Base-by-base conservation (phyloP, 2,329 filamentous ascomycete species). In the Phyllosticta paracitricarpa region DNA sequence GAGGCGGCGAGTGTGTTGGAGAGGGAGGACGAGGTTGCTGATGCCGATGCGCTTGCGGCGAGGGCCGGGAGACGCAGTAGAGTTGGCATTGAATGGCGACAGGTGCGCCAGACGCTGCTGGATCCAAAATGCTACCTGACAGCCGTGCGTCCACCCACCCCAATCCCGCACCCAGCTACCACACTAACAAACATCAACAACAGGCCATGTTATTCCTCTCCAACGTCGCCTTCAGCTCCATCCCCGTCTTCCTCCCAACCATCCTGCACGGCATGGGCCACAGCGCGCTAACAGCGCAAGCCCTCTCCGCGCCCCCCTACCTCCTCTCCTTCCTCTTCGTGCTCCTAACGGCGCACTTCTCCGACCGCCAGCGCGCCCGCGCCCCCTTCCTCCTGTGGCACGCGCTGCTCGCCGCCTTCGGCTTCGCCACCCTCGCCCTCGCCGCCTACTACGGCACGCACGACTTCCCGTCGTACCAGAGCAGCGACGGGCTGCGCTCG, bases 171-270 rank as follows among this genome's bases (percentile, higher is more conserved):
- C 3, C 59, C 59, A 24, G 51, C 61, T 2, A 52, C 64, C 51
- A 62, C 24, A 25, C 19, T 22, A 63, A 58, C 54, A 62, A 51
- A 57, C 64, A 17, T 57, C 61, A 25, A 61, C 30, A 30, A 28
- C 22, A 71, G 67, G 74, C 84, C 67, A 95, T 96, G 83, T 89
- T 95, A 79, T 91, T 95, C 78, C 84, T 87, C 72, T 86, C 88
- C 69, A 96, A 96, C 74, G 88, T 95, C 71, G 88, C 91, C 12
- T 96, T 96, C 77, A 86, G 86, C 69, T 93, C 89, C 24, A 85
- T 96, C 71, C 91, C 91, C 2, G 89, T 94, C 56, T 96, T 96
- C 71, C 81, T 96, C 2, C 91, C 91, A 40, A 91, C 88, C 25
- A 90, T 95, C 64, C 81, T 95, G 55, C 78, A 80, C 63, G 79